phyloP scores from a whole-genome alignment of 371 early-diverging fungal genomes.

The Amoeboaphelidium occidentale region DNA sequence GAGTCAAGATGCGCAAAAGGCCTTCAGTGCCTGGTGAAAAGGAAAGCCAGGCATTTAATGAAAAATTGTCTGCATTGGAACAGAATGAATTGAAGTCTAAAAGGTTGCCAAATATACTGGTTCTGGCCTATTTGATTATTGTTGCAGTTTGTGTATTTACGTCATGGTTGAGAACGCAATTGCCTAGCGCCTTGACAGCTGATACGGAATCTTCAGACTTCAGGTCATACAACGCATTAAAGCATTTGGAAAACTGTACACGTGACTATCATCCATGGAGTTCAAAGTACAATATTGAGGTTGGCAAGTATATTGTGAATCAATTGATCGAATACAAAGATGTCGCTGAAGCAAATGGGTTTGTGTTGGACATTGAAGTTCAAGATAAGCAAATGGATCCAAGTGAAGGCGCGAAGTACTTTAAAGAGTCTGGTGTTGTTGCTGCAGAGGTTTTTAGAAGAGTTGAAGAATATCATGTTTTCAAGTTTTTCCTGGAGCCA shows the following conservation, averaged over 20 bases:
- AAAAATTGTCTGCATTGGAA: too few relatives aligned
- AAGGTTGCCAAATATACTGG: too few relatives aligned
- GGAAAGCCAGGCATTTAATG: too few relatives aligned
- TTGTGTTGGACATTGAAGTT: background rate
- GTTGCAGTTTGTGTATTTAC: too few relatives aligned
- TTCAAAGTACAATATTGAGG: background rate
- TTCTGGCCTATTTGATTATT: too few relatives aligned
- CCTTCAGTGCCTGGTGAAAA: too few relatives aligned
- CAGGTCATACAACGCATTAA: background rate
- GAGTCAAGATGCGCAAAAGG: too few relatives aligned
- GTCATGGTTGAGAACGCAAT: too few relatives aligned
- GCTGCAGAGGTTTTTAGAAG: background rate
- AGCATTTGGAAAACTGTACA: background rate
- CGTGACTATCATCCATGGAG: background rate
- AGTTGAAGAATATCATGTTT: background rate
- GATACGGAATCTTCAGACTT: too few relatives aligned
- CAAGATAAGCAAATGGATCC: background rate
- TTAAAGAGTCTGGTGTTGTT: background rate
- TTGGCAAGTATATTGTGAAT: background rate
- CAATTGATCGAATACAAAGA: background rate
- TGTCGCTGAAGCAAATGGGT: background rate
- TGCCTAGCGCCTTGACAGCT: too few relatives aligned
- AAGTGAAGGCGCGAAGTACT: background rate
- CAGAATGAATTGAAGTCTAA: too few relatives aligned
- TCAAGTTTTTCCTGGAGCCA: background rate